A percentile compares a stretch with the other conserved stretches of the same genome.
These are phyloP conservation scores for Coniochaeta sp. DNA, from an alignment of 2,329 filamentous ascomycete species.

Conservation along the genomic window DNA sequence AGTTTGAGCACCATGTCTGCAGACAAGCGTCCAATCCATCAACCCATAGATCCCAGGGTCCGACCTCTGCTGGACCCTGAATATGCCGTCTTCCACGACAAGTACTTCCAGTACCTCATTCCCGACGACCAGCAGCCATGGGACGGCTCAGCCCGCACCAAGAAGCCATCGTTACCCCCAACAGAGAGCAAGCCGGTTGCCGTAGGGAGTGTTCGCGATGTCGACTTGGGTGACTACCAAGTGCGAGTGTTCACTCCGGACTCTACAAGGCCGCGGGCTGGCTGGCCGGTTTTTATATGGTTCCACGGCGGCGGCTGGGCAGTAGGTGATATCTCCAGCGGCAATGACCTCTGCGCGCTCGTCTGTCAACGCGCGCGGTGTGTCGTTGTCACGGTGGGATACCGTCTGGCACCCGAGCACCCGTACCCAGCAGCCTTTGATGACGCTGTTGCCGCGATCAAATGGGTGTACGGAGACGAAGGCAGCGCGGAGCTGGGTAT, in stretches of 20 bases:
- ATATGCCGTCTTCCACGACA: neutral
- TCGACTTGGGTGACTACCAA: conserved; percentile 18
- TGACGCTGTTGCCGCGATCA: conserved; percentile 22
- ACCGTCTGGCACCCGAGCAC: conserved; percentile 27
- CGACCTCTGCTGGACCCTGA: neutral
- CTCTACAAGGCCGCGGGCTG: conserved; percentile 12
- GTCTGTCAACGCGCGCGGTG: conserved; percentile 18
- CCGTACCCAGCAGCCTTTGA: conserved; percentile 26
- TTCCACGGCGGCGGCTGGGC: conserved; percentile 33
- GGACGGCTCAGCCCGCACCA: neutral
- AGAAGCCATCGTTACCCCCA: neutral
- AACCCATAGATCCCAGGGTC: neutral
- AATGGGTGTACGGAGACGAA: conserved; percentile 16
- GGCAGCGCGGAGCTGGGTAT: neutral
- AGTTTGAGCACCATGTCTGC: neutral
- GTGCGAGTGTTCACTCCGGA: conserved; percentile 24
- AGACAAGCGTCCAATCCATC: neutral
- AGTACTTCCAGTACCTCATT: neutral
- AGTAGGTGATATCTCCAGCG: conserved; percentile 24
- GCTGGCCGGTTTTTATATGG: conserved; percentile 31
- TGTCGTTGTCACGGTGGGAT: conserved; percentile 23
- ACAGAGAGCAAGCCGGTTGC: conserved; percentile 11
- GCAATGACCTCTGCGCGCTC: conserved; percentile 20
- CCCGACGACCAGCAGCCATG: neutral
- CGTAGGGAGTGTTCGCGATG: conserved; percentile 20